Conservation (phyloP, 768 basidiomycete species). For the Floccularia luteovirens region DNA sequence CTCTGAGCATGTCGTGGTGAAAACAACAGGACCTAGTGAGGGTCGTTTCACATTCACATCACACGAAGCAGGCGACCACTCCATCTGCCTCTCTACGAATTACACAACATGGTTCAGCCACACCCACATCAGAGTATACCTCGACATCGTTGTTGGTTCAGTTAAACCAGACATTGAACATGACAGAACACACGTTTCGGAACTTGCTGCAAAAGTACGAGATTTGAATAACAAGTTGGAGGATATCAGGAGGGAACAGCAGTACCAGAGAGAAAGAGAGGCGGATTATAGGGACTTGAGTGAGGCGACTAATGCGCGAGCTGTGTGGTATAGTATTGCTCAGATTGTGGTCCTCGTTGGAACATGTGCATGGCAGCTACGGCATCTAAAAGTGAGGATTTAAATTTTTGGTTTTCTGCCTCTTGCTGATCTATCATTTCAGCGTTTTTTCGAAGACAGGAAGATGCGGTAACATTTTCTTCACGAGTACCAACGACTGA, state of each 20-base stretch:
- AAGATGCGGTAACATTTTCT: conserved; percentile 48
- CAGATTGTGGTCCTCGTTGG: conserved; percentile 81
- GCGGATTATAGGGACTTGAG: conserved; percentile 83
- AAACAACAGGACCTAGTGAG: conserved; percentile 84
- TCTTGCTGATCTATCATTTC: conserved; percentile 5
- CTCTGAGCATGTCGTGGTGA: conserved; percentile 72
- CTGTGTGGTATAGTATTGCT: conserved; percentile 89
- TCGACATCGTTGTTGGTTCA: conserved; percentile 89
- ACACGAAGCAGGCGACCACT: conserved; percentile 94
- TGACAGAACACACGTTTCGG: conserved; percentile 79
- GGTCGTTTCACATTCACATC: conserved; percentile 97
- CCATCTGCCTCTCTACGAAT: conserved; percentile 92
- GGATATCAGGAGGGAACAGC: conserved; percentile 91
- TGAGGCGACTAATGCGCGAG: conserved; percentile 84
- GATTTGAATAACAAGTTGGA: conserved; percentile 92
- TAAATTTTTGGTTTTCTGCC: conserved; percentile 1
- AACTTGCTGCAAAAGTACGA: conserved; percentile 74
- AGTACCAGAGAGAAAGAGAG: conserved; percentile 96
- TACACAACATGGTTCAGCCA: conserved; percentile 83
- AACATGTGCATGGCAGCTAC: conserved; percentile 90
- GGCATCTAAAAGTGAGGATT: conserved; percentile 74
- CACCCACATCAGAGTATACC: conserved; percentile 89
- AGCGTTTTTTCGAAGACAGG: conserved; percentile 86
- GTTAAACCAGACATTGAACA: conserved; percentile 83
- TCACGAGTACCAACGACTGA: background rate